These are phyloP conservation scores for Sanghuangporus sanghuang DNA, from an alignment of 1,284 basidiomycete genomes.

Conservation along the genomic window DNA sequence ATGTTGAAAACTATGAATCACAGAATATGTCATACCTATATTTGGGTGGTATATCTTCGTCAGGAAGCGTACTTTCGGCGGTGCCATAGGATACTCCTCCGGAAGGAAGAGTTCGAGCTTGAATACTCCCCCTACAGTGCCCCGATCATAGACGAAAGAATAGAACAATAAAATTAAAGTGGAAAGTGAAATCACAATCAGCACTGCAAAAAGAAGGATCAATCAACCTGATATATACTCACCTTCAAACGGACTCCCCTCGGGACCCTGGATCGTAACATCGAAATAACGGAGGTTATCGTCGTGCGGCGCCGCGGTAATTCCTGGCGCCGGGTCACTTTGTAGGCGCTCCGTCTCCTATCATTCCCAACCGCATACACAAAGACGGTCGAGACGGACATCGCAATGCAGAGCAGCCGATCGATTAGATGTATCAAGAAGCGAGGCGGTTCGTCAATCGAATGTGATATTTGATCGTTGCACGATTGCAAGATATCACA, in stretches of 20 bases:
- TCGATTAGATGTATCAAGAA: not conserved
- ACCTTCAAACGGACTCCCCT: constrained; percentile 93
- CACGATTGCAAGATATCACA: not conserved
- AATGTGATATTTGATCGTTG: not conserved
- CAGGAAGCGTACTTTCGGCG: constrained; percentile 97
- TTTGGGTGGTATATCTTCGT: constrained; percentile 99
- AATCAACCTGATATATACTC: constrained; percentile 26
- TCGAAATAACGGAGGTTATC: constrained; percentile 99
- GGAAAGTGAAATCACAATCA: not conserved
- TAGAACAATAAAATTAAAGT: not conserved
- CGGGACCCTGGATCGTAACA: constrained; percentile 93
- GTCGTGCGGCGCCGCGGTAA: constrained; percentile 89
- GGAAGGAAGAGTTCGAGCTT: constrained; percentile 95
- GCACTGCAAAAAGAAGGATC: not conserved
- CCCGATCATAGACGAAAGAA: not conserved
- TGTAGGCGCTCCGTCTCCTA: constrained; percentile 97
- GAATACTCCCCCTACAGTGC: constrained; percentile 79
- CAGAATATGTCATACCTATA: constrained; percentile 63
- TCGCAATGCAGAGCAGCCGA: not conserved
- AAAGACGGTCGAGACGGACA: not conserved
- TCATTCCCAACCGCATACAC: not conserved
- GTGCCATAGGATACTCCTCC: constrained; percentile 99
- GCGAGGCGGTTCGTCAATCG: not conserved
- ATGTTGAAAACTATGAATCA: not conserved
- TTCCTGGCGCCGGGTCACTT: constrained; percentile 94